Conservation (phyloP, 306 rosid genomes). For the Cicer chorassanicum region DNA sequence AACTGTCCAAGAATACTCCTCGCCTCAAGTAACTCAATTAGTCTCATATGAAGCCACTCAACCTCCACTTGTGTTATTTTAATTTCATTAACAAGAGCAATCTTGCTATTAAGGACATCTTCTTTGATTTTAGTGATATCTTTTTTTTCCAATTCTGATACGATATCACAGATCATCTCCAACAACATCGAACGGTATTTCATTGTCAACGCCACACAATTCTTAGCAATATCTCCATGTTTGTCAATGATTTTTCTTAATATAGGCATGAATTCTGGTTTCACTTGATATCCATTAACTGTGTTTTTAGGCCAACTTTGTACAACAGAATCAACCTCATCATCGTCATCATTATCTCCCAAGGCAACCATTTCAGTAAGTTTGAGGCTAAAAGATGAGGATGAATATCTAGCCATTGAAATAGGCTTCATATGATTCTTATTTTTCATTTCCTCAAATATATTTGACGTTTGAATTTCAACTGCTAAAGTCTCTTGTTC, state of each 20-base stretch:
- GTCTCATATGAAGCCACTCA: conserved; percentile 28
- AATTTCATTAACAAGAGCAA: background rate
- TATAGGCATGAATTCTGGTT: background rate
- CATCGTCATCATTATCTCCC: background rate
- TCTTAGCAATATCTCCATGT: conserved; percentile 25
- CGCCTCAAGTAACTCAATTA: conserved; percentile 31
- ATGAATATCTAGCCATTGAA: background rate
- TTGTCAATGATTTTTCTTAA: background rate
- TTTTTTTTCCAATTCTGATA: conserved; percentile 17
- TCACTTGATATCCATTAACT: conserved; percentile 26
- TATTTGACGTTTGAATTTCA: background rate
- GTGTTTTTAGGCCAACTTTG: background rate
- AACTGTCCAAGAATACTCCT: background rate
- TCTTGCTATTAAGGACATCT: background rate
- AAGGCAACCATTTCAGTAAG: background rate
- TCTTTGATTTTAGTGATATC: background rate
- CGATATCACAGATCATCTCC: conserved; percentile 25
- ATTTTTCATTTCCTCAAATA: background rate
- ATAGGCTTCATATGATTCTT: background rate
- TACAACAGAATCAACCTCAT: background rate
- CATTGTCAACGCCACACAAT: background rate
- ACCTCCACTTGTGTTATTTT: background rate
- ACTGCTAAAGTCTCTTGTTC: background rate
- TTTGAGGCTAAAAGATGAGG: too few relatives aligned
- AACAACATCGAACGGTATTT: background rate